A percentile compares a stretch with the other conserved stretches of the same genome.
Evolutionary conservation across 2,329 filamentous ascomycete genomes (phyloP).

Genomic region (Magnaporthiopsis rhizophila): DNA sequence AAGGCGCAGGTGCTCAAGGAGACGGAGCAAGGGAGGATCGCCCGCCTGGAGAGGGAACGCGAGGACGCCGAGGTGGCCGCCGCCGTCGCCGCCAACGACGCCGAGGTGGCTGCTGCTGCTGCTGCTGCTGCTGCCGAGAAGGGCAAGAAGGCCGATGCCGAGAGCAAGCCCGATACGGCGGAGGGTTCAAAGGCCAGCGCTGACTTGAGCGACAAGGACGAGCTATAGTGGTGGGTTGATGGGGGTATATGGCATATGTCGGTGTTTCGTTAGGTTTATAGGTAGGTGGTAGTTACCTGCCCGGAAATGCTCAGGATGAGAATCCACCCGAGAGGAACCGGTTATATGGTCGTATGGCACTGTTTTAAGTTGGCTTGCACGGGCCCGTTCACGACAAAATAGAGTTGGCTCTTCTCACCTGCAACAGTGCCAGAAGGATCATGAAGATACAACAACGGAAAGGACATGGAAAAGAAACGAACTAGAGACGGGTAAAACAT

Average conservation of each 20-base stretch:
- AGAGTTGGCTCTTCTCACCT: too few species aligned
- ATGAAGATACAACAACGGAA: too few species aligned
- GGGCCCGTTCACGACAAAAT: too few species aligned
- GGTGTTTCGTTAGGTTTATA: too few species aligned
- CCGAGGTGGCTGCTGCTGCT: constrained; percentile 1
- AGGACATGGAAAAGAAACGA: too few species aligned
- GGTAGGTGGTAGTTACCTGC: too few species aligned
- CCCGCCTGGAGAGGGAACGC: constrained; percentile 3
- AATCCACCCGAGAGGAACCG: neutral
- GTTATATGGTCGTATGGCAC: neutral
- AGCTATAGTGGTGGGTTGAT: neutral
- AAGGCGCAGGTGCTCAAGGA: constrained; percentile 13
- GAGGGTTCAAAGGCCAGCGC: neutral
- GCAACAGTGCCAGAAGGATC: too few species aligned
- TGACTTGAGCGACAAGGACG: neutral
- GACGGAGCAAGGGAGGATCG: constrained; percentile 3
- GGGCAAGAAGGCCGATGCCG: too few species aligned
- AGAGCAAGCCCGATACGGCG: neutral
- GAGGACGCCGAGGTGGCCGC: neutral
- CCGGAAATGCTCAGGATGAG: neutral
- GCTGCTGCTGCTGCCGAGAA: neutral
- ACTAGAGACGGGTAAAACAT: too few species aligned
- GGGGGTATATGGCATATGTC: neutral
- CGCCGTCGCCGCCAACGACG: neutral
- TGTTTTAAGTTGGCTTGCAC: too few species aligned